Conservation (phyloP, 192 early-diverging fungal species). For the Gonapodya sp. region DNA sequence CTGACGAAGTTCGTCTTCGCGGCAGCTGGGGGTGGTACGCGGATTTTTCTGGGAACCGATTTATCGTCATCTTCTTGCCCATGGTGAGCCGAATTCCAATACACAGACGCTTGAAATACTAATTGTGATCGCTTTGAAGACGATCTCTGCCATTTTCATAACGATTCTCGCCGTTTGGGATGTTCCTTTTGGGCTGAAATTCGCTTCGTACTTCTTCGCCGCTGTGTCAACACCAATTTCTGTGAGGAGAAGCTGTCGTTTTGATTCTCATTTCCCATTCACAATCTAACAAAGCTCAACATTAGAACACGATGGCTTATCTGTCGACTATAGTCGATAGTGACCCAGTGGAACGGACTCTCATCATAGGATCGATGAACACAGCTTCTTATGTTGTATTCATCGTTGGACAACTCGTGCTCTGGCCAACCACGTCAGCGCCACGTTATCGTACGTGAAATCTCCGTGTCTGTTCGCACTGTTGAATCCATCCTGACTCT, state of each 20-base stretch:
- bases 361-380: constrained; percentile 8
- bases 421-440: constrained; percentile 3
- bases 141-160: neutral
- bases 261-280: neutral
- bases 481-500: too few species aligned
- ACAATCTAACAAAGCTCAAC: neutral
- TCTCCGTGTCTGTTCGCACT: too few species aligned
- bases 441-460: neutral
- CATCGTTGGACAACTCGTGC: constrained; percentile 6
- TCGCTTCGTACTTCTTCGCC: constrained; percentile 2
- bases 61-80: neutral
- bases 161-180: constrained; percentile 5
- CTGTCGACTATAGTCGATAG: neutral
- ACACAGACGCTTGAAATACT: neutral
- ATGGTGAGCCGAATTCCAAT: too few species aligned
- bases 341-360: constrained; percentile 2
- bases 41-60: neutral
- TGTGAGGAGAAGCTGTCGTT: too few species aligned
- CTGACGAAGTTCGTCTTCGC: too few species aligned
- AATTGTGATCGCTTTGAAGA: neutral
- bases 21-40: constrained; percentile 6
- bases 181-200: neutral
- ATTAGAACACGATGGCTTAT: constrained; percentile 2
- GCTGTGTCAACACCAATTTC: neutral
- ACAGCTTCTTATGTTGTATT: neutral